Base-by-base conservation (phyloP, 148 eudicot species). In the Beta vulgaris region DNA sequence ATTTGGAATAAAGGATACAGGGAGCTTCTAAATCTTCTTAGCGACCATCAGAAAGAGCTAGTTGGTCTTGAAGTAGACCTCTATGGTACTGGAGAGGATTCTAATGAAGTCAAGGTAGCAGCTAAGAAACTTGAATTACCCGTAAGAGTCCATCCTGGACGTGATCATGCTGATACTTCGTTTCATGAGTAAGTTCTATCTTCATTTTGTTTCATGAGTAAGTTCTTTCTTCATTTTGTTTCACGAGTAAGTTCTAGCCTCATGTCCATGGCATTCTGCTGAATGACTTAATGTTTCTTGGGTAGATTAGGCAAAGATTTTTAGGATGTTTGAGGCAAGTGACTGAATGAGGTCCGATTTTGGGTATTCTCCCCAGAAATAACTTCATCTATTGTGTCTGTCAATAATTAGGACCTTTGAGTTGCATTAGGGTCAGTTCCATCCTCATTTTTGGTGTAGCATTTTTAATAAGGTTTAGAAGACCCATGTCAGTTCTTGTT, bases 111-210 rank as follows among this genome's bases (percentile, higher is more conserved):
- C 74, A 76, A 82, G 78, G 89, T 83, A 80, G 91, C 92, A 66
- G 88, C 92, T 0, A 79, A 83, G 69, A 85, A 89, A 54, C 80
- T 95, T 70, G 84, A 92, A 29, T 71, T 95, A 29, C 19, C 84
- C 42, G 86, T 95, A 32, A 81, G 79, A 75, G 92, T 95, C 77
- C 82, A 90, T 78, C 92, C 96, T 54, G 99, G 99, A 26, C 87
- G 99, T 81, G 99, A 95, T 87, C 99, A 95, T 72, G 97, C 87
- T 23, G 99, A 95, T 77, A 90, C 97, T 77, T 75, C 89, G 71
- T 95, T 95, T 81, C 97, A 92, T 51, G 91, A 92, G 98, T 94
- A 86, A 88, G 93, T 73, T 81, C 42, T 51, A 21, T 15, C 70
- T 34, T 70, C 43, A 23, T 23, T 7, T 43, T 37, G 36, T 34